Conservation (phyloP, 208 protist genomes). For the Trypanosoma grayi region DNA sequence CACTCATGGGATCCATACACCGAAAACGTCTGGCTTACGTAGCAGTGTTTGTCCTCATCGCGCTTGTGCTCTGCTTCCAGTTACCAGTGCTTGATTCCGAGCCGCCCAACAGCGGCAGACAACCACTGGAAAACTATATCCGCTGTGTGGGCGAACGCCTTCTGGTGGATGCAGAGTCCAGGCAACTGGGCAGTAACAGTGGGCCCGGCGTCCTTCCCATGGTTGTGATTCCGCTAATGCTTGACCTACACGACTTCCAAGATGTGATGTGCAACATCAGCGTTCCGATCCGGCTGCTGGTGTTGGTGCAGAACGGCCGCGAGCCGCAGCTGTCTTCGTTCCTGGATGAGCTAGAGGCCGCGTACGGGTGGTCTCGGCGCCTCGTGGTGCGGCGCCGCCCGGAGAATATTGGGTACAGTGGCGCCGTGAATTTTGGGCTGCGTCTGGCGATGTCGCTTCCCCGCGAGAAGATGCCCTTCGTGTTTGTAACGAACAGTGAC, state of each 20-base stretch:
- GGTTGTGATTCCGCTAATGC: constrained; percentile 38
- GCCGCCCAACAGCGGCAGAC: too few relatives aligned
- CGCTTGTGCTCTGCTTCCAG: too few relatives aligned
- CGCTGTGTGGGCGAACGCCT: too few relatives aligned
- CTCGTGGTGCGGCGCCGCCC: constrained; percentile 38
- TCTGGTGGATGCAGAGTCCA: too few relatives aligned
- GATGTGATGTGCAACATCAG: constrained; percentile 36
- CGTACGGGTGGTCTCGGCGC: constrained; percentile 38
- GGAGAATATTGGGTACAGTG: constrained; percentile 38
- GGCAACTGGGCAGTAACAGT: too few relatives aligned
- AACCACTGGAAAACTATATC: too few relatives aligned
- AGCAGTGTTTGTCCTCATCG: too few relatives aligned
- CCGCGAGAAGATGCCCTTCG: constrained; percentile 30
- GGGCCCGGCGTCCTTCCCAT: constrained; percentile 29
- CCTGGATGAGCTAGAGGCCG: constrained; percentile 26
- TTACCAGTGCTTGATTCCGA: too few relatives aligned
- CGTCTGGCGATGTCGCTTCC: constrained; percentile 26
- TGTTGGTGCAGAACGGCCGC: constrained; percentile 36
- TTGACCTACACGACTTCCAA: constrained; percentile 32
- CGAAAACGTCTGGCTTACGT: too few relatives aligned
- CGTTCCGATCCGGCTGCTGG: constrained; percentile 37
- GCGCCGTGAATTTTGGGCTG: constrained; percentile 37
- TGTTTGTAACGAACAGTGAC: constrained; percentile 35
- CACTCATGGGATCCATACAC: too few relatives aligned
- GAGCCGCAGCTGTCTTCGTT: constrained; percentile 19